Base-by-base conservation (phyloP, 768 basidiomycete genomes). In the Gymnopilus junonius region DNA sequence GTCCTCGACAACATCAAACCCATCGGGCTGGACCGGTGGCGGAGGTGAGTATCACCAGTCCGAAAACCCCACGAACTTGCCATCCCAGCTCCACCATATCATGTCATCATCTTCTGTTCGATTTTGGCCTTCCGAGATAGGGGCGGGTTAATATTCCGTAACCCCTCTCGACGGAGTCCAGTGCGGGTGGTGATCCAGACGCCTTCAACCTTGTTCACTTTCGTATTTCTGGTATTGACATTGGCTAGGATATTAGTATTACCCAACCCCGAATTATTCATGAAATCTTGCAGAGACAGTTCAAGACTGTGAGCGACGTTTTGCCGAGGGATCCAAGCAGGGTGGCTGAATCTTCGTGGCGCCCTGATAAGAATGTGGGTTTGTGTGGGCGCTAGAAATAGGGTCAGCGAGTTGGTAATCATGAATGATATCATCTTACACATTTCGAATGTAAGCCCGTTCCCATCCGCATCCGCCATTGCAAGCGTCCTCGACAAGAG, bases 51-150 rank as follows among this genome's bases (percentile, higher is more conserved):
- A 51, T 73, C 70, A 84, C 83, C 84, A 85, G 35, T 85, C 83
- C 25, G 78, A 73, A 65, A 86, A 82, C 2, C 85, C 85, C 12
- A 77, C 76, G 56, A 87, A 69, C 64, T 82, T 83, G 1, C 85
- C 85, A 70, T 87, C 83, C 85, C 85, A 87, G 58, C 78, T 83
- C 85, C 85, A 87, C 85, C 85, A 87, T 46, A 87, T 85, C 83
- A 85, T 81, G 60, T 87, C 85, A 42, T 82, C 81, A 8, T 77
- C 76, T 34, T 74, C 72, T 32, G 27, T 27, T 34, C 25, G 8
- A 14, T 55, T 23, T 31, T 17, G 27, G 10, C 55, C 55, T 17
- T 58, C 50, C 27, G 58, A n/a, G 3, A 2, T 35, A 2, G 53
- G 12, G 21, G 43, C 23, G 25, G 31, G 4, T 51, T 39, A 11